Conservation (phyloP, 805 yeast genomes). For the Sugiyamaella americana region DNA sequence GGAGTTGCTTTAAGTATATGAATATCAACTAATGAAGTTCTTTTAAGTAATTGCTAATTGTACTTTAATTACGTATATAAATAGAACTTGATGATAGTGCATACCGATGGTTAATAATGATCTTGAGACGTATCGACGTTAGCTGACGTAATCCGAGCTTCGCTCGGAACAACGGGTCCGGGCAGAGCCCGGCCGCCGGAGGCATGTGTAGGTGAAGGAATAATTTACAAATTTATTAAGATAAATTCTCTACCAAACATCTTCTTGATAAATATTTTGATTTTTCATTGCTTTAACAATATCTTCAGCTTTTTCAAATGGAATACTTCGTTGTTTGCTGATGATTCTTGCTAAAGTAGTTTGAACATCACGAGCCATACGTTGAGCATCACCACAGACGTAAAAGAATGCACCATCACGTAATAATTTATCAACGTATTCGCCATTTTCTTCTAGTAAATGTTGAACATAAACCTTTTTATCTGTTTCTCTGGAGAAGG, state of each 20-base stretch:
- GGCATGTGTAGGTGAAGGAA: not conserved
- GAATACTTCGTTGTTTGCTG: constrained; percentile 53
- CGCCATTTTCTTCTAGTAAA: constrained; percentile 46
- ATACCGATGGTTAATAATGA: too few relatives aligned
- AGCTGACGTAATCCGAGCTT: too few relatives aligned
- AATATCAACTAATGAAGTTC: too few relatives aligned
- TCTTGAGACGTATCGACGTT: too few relatives aligned
- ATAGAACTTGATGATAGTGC: too few relatives aligned
- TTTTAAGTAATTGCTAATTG: too few relatives aligned
- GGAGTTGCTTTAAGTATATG: too few relatives aligned
- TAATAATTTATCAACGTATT: constrained; percentile 46
- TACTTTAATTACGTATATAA: too few relatives aligned
- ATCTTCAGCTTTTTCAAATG: constrained; percentile 65
- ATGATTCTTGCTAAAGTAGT: constrained; percentile 58
- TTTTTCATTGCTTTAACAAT: constrained; percentile 72
- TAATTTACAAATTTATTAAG: not conserved
- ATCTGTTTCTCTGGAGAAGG: constrained; percentile 73
- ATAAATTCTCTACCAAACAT: constrained; percentile 67
- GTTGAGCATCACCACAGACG: constrained; percentile 95
- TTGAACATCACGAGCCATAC: constrained; percentile 94
- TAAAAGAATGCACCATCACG: constrained; percentile 76
- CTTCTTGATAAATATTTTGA: constrained; percentile 90
- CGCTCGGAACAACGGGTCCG: not conserved
- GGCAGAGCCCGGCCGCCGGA: not conserved
- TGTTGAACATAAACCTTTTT: constrained; percentile 82